Conservation (phyloP, 23 red algal species). For the Gracilaria gracilis region DNA sequence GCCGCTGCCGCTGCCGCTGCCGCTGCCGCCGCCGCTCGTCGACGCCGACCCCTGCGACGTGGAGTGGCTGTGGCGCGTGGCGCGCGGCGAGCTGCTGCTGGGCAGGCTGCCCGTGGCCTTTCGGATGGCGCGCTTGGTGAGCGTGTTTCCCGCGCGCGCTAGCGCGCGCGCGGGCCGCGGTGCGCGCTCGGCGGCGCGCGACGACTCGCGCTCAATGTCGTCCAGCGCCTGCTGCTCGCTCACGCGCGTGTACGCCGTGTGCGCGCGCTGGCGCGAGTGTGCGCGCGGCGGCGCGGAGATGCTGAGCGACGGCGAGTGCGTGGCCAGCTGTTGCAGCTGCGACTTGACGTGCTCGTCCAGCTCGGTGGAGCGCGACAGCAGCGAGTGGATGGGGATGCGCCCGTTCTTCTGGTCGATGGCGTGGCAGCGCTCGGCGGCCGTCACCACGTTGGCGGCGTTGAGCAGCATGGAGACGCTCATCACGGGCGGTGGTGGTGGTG, state of each 20-base stretch:
- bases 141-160: not conserved
- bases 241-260: not conserved
- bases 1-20: not conserved
- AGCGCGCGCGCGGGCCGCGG: not conserved
- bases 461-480: constrained; percentile 71
- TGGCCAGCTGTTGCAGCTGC: constrained; percentile 23
- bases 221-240: constrained; percentile 23
- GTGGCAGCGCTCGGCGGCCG: constrained; percentile 30
- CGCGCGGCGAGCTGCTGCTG: not conserved
- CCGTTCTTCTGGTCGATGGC: constrained; percentile 19
- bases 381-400: constrained; percentile 37
- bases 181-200: not conserved
- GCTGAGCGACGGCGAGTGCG: constrained; percentile 23
- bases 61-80: not conserved
- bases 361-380: constrained; percentile 32
- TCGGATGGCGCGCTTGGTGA: not conserved
- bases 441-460: constrained; percentile 49
- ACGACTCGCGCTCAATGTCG: constrained; percentile 12
- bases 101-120: not conserved
- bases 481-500: not conserved
- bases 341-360: constrained; percentile 31
- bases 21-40: constrained; percentile 20
- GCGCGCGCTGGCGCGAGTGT: not conserved
- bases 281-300: not conserved
- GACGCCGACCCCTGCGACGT: constrained; percentile 9